Percentiles rank a stretch among this genome's conserved stretches.
Conservation (phyloP, 345 rosid genomes). For the Luvunga scandens region DNA sequence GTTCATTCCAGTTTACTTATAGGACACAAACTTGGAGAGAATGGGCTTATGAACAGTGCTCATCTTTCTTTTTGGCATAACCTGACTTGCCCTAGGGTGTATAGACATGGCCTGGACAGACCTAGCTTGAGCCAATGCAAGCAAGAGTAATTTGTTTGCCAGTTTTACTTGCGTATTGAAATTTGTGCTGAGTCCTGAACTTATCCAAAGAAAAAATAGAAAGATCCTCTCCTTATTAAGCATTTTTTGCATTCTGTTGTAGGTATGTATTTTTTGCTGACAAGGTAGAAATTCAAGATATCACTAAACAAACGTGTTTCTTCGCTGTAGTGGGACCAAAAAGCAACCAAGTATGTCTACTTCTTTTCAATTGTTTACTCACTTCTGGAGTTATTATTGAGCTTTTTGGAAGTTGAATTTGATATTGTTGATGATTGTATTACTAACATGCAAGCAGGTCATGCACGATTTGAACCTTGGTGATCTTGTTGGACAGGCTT, state of each 20-base stretch:
- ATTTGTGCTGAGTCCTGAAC: neutral
- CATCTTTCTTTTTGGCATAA: neutral
- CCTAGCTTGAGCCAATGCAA: neutral
- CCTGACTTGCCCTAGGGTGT: neutral
- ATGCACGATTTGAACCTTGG: slow-evolving; percentile 63
- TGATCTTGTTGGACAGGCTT: slow-evolving; percentile 76
- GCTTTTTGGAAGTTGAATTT: slow-evolving; percentile 16
- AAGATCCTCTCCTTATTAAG: neutral
- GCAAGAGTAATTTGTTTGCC: neutral
- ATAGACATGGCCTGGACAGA: neutral
- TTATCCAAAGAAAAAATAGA: neutral
- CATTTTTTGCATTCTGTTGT: slow-evolving; percentile 6
- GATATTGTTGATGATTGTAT: slow-evolving; percentile 10
- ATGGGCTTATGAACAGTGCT: neutral
- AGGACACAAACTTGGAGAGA: neutral
- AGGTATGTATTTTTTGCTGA: slow-evolving; percentile 90
- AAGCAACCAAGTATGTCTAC: slow-evolving; percentile 54
- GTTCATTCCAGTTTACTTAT: neutral
- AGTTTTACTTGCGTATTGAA: neutral
- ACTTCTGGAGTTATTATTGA: slow-evolving; percentile 5
- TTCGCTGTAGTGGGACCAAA: slow-evolving; percentile 67
- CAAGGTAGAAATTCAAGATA: slow-evolving; percentile 78
- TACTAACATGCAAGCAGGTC: slow-evolving; percentile 46
- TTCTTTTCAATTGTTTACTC: slow-evolving; percentile 10
- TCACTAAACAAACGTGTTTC: slow-evolving; percentile 76